Base-by-base conservation (phyloP, 2,329 filamentous ascomycete species). In the Fusarium xyrophilum region DNA sequence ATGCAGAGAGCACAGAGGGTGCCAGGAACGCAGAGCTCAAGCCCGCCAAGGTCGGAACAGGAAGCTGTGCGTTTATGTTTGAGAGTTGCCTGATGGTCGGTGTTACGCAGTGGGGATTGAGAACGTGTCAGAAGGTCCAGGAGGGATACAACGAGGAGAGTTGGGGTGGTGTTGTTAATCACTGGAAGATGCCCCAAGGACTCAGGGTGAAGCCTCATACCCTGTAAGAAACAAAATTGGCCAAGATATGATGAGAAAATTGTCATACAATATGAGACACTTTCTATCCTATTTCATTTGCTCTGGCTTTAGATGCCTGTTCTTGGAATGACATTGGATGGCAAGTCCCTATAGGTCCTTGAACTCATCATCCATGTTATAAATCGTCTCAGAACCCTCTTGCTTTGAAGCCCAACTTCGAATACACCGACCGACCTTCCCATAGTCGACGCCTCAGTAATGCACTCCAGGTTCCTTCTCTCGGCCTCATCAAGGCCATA, bases 131-230 rank as follows among this genome's bases (percentile, higher is more conserved):
- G 68, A 86, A 86, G 77, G 82, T 86, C 19, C 85, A 88, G 80
- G 83, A 88, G 69, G 86, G 86, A 59, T 96, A 96, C 75, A 93
- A 88, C 75, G 87, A 89, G 60, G 91, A 96, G 82, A 94, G 91
- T 76, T 97, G 93, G 93, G 88, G 84, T 30, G 85, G 85, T 1
- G 80, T 92, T 54, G 86, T 87, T 78, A 84, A 88, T 43, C 86
- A 91, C 74, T 91, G 89, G 83, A 79, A 80, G 74, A 74, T 73
- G 72, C 82, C 83, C 0, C 77, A 79, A 36, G 80, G 76, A 2
- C 58, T 71, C 33, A 64, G 75, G 60, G 73, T 78, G 14, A 74
- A 72, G 52, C 54, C 63, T 15, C 73, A 75, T 38, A 62, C 70
- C 19, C 50, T 70, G 5, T 71, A 25, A 38, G 25, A 32, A 52